Base-by-base conservation (phyloP, 345 rosid genomes). In the Balakata baccata region DNA sequence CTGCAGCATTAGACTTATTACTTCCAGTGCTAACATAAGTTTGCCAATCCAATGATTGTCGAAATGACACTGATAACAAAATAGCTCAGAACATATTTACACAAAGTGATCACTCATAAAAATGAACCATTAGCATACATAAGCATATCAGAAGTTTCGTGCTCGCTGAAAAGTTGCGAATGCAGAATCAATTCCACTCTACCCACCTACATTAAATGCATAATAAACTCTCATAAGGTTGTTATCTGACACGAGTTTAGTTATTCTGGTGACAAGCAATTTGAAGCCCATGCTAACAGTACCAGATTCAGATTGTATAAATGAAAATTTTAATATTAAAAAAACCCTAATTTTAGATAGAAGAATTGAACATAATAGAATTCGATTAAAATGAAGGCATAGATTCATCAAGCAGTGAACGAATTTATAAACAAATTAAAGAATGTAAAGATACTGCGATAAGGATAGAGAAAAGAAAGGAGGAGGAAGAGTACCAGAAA, bases 401-500 rank as follows among this genome's bases (percentile, higher is more conserved):
- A 25, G 18, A 54, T 7, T 54, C 59, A 54, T 43, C 23, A 1
- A 54, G 9, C 56, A 54, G 11, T 63, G 39, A 63, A 38, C 47
- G 47, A 14, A 7, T 63, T 5, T 38, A 38, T 6, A 63, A 17
- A 4, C 47, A 22, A 70, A 39, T 41, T 5, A 25, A 7, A 4
- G 43, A 6, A 6, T 3, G 18, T 13, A n/a, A 59, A 66, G 43
- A 37, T 6, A 47, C 7, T 2, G 23, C 14, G 38, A 45, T 39
- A 25, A 39, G 41, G n/a, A 17, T 34, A 59, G 37, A 49, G 39
- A 25, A 37, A 72, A 51, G n/a, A 41, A 52, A 29, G 34, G 34
- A 2, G 34, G 34, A 29, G 34, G 34, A 29, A n/a, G 46, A 7
- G 56, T 57, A 75, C 79, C 73, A 20, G 69, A 67, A 45, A 69